Percentiles rank a stretch among this genome's conserved stretches.
Conservation (phyloP, 2,329 filamentous ascomycete species). For the Hypomyces rosellus region DNA sequence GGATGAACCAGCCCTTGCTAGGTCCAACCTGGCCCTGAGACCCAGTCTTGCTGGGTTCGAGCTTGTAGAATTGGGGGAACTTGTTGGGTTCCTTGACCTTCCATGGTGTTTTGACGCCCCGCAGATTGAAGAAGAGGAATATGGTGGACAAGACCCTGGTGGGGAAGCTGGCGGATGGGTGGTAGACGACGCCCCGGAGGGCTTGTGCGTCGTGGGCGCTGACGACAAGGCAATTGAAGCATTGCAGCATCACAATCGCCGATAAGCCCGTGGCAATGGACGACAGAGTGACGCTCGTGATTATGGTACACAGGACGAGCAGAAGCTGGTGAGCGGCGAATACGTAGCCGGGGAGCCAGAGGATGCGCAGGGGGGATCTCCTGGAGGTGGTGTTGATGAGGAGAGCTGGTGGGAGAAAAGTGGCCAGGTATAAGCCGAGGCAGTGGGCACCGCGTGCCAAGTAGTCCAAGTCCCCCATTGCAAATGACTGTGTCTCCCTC, state of each 20-base stretch:
- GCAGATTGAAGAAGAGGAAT: constrained; percentile 7
- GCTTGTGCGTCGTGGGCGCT: constrained; percentile 2
- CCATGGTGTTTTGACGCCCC: constrained; percentile 9
- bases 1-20: not conserved
- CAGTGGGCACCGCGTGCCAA: not conserved
- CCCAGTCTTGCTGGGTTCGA: not conserved
- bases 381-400: not conserved
- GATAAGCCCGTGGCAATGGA: not conserved
- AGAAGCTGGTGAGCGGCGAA: not conserved
- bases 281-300: too few species aligned
- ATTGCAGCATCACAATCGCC: not conserved
- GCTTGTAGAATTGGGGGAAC: constrained; percentile 5
- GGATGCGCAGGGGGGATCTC: not conserved
- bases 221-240: constrained; percentile 7
- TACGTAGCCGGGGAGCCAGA: not conserved
- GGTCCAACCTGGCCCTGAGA: not conserved
- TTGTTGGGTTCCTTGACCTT: not conserved
- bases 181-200: constrained; percentile 1
- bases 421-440: not conserved
- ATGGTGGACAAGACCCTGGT: not conserved
- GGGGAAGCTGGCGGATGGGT: not conserved
- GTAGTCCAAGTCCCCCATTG: too few species aligned
- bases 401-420: not conserved
- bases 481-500: too few species aligned
- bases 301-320: not conserved